Base-by-base conservation (phyloP, 805 yeast genomes). In the Ogataea ganodermae region DNA sequence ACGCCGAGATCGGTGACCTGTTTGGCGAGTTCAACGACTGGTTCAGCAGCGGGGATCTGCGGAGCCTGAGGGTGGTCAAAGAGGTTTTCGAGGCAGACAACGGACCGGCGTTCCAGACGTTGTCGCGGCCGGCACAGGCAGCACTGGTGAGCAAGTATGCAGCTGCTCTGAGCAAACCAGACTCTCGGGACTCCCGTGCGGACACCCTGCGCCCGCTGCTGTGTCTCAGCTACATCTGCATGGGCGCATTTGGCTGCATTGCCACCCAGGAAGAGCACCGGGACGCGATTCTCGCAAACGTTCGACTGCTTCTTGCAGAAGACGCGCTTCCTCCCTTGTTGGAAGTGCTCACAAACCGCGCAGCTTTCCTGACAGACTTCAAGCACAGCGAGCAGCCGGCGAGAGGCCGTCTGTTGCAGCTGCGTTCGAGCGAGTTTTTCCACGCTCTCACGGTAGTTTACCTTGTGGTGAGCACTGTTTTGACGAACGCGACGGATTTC, bases 21-120 rank as follows among this genome's bases (percentile, higher is more conserved):
- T 49, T 51, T 12, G 61, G 62, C 1, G 86, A 81, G 51, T 42
- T 66, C 13, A 61, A 62, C 41, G 74, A 71, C 39, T 71, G 75
- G 75, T 71, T 71, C 44, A 57, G 61, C 21, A 50, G 35, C 35
- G 54, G 52, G 22, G 74, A 71, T 42, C 47, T 71, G 22, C 55
- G 51, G 27, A 52, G 54, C 9, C 21, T 68, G 46, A 48, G 47
- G 10, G 28, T 52, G 10, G 39, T 65, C 7, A 48, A 23, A 10
- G 28, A 42, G 14, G 37, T 50, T 5, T 50, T 49, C 26, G 45
- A 53, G 8, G 46, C 45, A 8, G 35, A 16, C 14, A 21, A 32
- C 14, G 22, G 23, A 4, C 4, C 20, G 20, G 24, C 26, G 17
- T 35, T 35, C 39, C 21, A 33, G 17, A 8, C 12, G 36, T 4